These are phyloP conservation scores for Phytopythium litorale DNA, from an alignment of 352 stramenopile genomes.

Conservation along the genomic window DNA sequence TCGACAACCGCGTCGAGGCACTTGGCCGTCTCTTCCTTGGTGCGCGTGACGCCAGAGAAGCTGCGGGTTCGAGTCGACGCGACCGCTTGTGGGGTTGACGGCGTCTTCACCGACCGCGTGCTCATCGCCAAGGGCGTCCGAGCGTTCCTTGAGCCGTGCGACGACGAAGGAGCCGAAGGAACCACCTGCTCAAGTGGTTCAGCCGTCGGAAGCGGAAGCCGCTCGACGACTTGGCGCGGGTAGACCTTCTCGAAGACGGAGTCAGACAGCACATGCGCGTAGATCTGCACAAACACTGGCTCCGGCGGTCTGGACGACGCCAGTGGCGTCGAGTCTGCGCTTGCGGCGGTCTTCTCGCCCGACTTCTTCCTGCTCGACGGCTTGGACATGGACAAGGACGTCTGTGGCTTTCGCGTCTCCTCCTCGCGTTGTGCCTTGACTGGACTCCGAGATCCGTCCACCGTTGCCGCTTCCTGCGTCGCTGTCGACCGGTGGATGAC, in stretches of 20 bases:
- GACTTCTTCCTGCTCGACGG: background rate
- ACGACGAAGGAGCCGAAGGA: conserved; percentile 2
- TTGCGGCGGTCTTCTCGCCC: background rate
- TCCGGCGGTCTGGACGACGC: background rate
- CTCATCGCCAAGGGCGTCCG: conserved; percentile 8
- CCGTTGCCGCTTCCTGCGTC: conserved; percentile 45
- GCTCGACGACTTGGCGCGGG: conserved; percentile 24
- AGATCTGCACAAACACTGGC: conserved; percentile 48
- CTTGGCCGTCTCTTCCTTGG: conserved; percentile 11
- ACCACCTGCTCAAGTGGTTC: conserved; percentile 11
- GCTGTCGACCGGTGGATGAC: conserved; percentile 61
- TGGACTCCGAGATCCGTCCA: conserved; percentile 15
- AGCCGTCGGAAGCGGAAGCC: conserved; percentile 28
- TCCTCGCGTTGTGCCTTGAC: conserved; percentile 5
- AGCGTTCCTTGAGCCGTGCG: conserved; percentile 11
- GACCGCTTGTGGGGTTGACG: background rate
- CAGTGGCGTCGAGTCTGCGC: no score
- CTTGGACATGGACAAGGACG: conserved; percentile 4
- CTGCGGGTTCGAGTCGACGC: conserved; percentile 2
- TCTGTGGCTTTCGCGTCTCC: background rate
- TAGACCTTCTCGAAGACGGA: conserved; percentile 51
- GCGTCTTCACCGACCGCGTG: conserved; percentile 13
- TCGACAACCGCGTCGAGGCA: conserved; percentile 45
- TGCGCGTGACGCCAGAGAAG: conserved; percentile 4
- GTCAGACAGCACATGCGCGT: conserved; percentile 51